Conservation (phyloP, 2,329 filamentous ascomycete genomes). For the Thelonectria rubi region DNA sequence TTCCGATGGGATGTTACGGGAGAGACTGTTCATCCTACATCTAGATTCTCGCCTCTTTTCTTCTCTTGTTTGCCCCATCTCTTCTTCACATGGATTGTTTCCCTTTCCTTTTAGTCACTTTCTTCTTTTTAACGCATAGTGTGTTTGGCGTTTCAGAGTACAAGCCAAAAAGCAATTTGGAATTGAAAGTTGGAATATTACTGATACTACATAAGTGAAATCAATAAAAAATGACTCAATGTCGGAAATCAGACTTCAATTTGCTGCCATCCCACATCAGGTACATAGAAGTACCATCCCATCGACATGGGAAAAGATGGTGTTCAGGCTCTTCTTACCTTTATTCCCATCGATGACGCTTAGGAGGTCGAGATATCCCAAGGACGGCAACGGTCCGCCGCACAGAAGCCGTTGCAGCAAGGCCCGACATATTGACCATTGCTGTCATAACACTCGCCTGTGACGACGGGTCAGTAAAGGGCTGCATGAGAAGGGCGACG, state of each 20-base stretch:
- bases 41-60: not conserved
- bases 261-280: too few species aligned
- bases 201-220: not conserved
- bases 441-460: slow-evolving; percentile 47
- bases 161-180: not conserved
- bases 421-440: slow-evolving; percentile 49
- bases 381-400: slow-evolving; percentile 52
- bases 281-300: not conserved
- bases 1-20: not conserved
- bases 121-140: not conserved
- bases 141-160: not conserved
- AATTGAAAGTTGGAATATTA: not conserved
- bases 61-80: not conserved
- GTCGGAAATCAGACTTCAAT: not conserved
- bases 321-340: not conserved
- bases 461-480: not conserved
- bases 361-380: slow-evolving; percentile 39
- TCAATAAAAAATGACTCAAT: not conserved
- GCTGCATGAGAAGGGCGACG: not conserved
- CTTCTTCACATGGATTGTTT: not conserved
- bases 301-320: not conserved
- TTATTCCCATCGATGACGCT: not conserved
- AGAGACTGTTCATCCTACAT: not conserved
- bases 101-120: too few species aligned
- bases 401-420: slow-evolving; percentile 57